Base-by-base conservation (phyloP, 1,139 yeast species). In the Arxiozyma bovina region DNA sequence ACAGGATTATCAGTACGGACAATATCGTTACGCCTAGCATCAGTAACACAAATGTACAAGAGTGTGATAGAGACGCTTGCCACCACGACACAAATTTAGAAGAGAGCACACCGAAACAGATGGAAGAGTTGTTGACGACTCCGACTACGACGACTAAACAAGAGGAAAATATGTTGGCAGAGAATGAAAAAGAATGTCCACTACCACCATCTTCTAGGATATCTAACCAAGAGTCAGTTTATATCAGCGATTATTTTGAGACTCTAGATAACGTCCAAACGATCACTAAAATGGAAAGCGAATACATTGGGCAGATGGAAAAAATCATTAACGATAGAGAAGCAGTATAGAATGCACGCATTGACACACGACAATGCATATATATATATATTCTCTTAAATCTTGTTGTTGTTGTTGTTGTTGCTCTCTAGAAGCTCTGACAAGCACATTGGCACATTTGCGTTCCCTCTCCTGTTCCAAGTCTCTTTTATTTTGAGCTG, bases 161-260 rank as follows among this genome's bases (percentile, higher is more conserved):
- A 34, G n/a, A 15, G 6, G 6, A 34, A 15, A 15, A 15, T 12
- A n/a, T 15, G 2, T 12, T 3, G 12, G 4, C 17, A 15, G n/a
- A 15, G 12, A 3, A 34, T 12, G n/a, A 12, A 34, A 15, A 15
- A 8, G 40, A 34, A 34, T 12, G 6, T 34, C 40, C n/a, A 15
- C n/a, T 2, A 15, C 4, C n/a, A 34, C 8, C 40, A 12, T 15
- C n/a, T 34, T 34, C 40, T 5, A 11, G 18, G 22, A 25, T 23
- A 17, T 17, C 21, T 22, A 15, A 43, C 7, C 40, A 42, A 11
- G 21, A 49, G 40, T 54, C 59, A 12, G 38, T 52, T 11, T 57
- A 57, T 22, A 49, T 57, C 21, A 55, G 57, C 34, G 56, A 57
- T 42, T 57, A 55, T 41, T 42, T 55, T 1, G 56, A 57, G 17